Base-by-base conservation (phyloP, 1,284 basidiomycete species). In the Xerocomus amazonicus region DNA sequence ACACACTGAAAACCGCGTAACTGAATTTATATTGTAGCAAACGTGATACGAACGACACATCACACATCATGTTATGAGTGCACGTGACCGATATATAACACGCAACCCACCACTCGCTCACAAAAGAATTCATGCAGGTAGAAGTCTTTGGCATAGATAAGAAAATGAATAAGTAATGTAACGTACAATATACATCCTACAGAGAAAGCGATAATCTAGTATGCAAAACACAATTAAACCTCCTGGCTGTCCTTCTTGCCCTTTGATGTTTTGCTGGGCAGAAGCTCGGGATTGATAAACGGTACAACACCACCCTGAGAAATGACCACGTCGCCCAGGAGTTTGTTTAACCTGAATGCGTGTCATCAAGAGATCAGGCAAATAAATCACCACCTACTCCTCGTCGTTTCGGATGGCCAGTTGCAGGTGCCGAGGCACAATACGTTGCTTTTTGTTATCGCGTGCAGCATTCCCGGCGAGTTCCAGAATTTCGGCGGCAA, bases 301-400 rank as follows among this genome's bases (percentile, higher is more conserved):
- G 90, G 90, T 48, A 93, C 81, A 56, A 93, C 90, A 83, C 90
- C 90, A 74, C 90, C 90, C 67, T 93, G 90, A 14, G 87, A 91
- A 75, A 93, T 92, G 68, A 90, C 83, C 57, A 92, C 90, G 63
- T 81, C 77, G 29, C 89, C 90, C 56, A 93, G 78, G 27, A 90
- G 78, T 62, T 76, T 80, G 70, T 84, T 83, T 60, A 86, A 71
- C 59, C 78, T 79, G 49, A 3, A n/a, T 8, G 1, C 10, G 16
- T 32, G 7, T 36, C 16, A 34, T 19, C 44, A 32, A 3, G 2
- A 33, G 31, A 32, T 19, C 16, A 4, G 36, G 56, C 28, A 17
- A n/a, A 0, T 6, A 3, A 26, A 6, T 34, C 57, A 61, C 62
- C n/a, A 70, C 77, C 52, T 54, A 81, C 83, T 90, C 88, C 67